phyloP scores from a whole-genome alignment of 78 protist genomes.

The Dictyostelium brefeldianum region DNA sequence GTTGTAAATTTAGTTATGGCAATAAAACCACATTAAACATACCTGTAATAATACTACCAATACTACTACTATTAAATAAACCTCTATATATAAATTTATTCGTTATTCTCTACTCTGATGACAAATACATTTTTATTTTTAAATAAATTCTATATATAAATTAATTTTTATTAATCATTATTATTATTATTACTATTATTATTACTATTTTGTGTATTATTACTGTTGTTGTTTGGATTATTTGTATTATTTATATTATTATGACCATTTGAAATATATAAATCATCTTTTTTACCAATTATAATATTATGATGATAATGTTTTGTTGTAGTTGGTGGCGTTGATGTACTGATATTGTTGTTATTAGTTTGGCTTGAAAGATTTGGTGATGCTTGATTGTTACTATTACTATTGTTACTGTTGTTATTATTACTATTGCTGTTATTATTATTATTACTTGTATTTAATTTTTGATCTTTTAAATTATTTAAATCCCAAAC shows the following conservation, averaged over 20 bases:
- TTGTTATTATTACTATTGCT: not conserved
- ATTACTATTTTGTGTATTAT: too few relatives aligned
- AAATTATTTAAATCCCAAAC: conserved; percentile 27
- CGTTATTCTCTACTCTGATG: not conserved
- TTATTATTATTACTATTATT: too few relatives aligned
- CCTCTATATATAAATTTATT: too few relatives aligned
- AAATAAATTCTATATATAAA: too few relatives aligned
- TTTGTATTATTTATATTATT: not conserved
- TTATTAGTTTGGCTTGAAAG: not conserved
- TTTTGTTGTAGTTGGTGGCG: not conserved
- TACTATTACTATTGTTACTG: not conserved
- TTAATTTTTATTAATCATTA: not conserved
- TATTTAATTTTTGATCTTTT: conserved; percentile 7
- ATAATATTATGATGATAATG: conserved; percentile 11
- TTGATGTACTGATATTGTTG: not conserved
- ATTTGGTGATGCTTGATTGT: not conserved
- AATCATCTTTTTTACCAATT: conserved; percentile 38
- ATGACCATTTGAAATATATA: conserved; percentile 9
- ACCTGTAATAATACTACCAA: too few relatives aligned
- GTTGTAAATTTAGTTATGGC: not conserved
- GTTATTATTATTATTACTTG: not conserved
- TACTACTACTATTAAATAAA: too few relatives aligned
- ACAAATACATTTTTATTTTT: too few relatives aligned
- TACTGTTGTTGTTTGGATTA: not conserved
- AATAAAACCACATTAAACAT: not conserved